phyloP scores from a whole-genome alignment of 78 protist species.

The Emiliania huxleyi region DNA sequence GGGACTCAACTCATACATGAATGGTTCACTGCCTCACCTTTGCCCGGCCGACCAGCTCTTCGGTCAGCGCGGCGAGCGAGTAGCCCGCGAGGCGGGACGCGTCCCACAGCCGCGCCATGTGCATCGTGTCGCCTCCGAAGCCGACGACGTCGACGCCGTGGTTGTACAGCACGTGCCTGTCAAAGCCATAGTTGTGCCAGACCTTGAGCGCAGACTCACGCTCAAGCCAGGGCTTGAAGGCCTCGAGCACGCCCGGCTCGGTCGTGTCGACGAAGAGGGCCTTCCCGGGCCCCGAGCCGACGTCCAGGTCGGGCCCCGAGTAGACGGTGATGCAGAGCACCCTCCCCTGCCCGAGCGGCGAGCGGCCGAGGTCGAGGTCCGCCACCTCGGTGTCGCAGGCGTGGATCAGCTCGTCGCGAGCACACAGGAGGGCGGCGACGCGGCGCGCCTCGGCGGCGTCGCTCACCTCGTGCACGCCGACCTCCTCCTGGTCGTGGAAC shows the following conservation, averaged over 20 bases:
- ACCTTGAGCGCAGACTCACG: constrained; percentile 6
- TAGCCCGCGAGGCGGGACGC: constrained; percentile 63
- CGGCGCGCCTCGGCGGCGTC: neutral
- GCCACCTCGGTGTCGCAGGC: constrained; percentile 39
- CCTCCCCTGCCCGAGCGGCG: constrained; percentile 10
- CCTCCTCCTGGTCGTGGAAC: no score
- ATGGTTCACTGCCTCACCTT: neutral
- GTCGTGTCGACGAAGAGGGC: constrained; percentile 61
- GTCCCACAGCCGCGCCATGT: constrained; percentile 84
- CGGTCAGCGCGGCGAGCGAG: constrained; percentile 47
- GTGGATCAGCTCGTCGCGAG: neutral
- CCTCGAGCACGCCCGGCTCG: constrained; percentile 38
- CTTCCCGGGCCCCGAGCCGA: constrained; percentile 53
- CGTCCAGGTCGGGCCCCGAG: constrained; percentile 64
- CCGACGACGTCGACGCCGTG: constrained; percentile 62
- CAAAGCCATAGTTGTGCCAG: constrained; percentile 81
- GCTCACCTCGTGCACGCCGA: no score
- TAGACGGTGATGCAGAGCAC: constrained; percentile 63
- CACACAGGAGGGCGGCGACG: neutral
- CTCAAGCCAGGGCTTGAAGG: constrained; percentile 1
- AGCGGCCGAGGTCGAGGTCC: neutral
- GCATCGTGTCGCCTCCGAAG: constrained; percentile 79
- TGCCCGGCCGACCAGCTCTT: constrained; percentile 38
- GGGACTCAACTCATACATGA: no score
- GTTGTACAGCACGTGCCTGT: constrained; percentile 66